These are phyloP conservation scores for Pleurotus platypus DNA, from an alignment of 768 basidiomycete genomes.

Conservation along the genomic window DNA sequence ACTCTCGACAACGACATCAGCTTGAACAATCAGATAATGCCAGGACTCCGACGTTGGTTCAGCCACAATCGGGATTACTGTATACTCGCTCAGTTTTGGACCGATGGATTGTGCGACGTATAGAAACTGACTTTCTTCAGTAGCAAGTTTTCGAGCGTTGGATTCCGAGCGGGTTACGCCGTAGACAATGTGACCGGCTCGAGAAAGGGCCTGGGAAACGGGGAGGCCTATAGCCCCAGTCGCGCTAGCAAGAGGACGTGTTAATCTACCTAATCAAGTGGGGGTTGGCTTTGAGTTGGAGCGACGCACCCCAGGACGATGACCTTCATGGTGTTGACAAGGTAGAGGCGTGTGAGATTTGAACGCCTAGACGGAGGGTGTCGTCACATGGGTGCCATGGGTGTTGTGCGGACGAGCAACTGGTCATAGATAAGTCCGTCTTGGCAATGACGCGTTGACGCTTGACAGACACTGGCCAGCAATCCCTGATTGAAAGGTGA, in stretches of 20 bases:
- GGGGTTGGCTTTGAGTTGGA: not conserved
- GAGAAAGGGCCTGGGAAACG: slow-evolving; percentile 37
- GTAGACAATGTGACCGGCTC: slow-evolving; percentile 43
- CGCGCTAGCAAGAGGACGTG: not conserved
- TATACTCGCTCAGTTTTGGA: not conserved
- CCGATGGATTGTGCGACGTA: not conserved
- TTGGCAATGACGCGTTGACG: too few relatives aligned
- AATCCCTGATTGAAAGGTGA: too few relatives aligned
- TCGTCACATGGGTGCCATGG: too few relatives aligned
- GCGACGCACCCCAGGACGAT: slow-evolving; percentile 21
- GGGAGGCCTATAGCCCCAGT: slow-evolving; percentile 42
- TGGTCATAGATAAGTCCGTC: too few relatives aligned
- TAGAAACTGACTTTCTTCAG: slow-evolving; percentile 33
- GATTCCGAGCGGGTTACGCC: slow-evolving; percentile 34
- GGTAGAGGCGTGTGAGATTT: too few relatives aligned
- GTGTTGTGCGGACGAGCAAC: too few relatives aligned
- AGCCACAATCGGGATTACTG: slow-evolving; percentile 35
- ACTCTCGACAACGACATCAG: slow-evolving; percentile 32
- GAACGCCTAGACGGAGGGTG: too few relatives aligned
- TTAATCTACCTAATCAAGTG: not conserved
- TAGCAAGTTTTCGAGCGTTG: slow-evolving; percentile 28
- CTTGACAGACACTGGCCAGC: too few relatives aligned
- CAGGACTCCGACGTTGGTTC: slow-evolving; percentile 19
- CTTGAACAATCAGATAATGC: slow-evolving; percentile 20
- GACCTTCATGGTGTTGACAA: slow-evolving; percentile 18